A percentile compares a stretch with the other conserved stretches of the same genome.
Evolutionary conservation across 768 basidiomycete genomes (phyloP).

Genomic region (Suillus placidus): DNA sequence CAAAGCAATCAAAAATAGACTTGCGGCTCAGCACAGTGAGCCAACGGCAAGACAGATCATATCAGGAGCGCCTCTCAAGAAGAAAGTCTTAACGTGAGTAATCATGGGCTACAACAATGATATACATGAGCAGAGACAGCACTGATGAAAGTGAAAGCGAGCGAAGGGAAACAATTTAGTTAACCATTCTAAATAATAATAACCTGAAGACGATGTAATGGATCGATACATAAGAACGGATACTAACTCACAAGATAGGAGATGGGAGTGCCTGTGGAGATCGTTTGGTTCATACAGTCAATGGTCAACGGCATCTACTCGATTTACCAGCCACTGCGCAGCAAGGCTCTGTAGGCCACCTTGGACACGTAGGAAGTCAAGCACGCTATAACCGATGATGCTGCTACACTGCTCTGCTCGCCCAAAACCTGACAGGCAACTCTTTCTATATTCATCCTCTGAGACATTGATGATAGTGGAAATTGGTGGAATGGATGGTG

Average conservation of each 20-base stretch:
- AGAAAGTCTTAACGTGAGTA: background rate
- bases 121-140: background rate
- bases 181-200: background rate
- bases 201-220: background rate
- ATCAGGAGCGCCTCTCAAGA: background rate
- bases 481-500: background rate
- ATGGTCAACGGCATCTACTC: constrained; percentile 17
- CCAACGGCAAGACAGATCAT: background rate
- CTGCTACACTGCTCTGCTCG: constrained; percentile 74
- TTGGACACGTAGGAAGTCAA: constrained; percentile 48
- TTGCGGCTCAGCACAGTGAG: background rate
- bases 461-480: constrained; percentile 57
- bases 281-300: constrained; percentile 21
- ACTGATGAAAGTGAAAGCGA: background rate
- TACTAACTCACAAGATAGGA: background rate
- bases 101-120: background rate
- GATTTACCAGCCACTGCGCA: constrained; percentile 50
- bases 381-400: constrained; percentile 57
- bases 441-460: constrained; percentile 66
- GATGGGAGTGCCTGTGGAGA: background rate
- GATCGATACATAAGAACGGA: background rate
- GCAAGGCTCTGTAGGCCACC: constrained; percentile 35
- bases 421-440: constrained; percentile 74
- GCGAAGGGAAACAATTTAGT: background rate
- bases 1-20: background rate